These are phyloP conservation scores for Suillus cothurnatus DNA, from an alignment of 768 basidiomycete genomes.

Conservation along the genomic window DNA sequence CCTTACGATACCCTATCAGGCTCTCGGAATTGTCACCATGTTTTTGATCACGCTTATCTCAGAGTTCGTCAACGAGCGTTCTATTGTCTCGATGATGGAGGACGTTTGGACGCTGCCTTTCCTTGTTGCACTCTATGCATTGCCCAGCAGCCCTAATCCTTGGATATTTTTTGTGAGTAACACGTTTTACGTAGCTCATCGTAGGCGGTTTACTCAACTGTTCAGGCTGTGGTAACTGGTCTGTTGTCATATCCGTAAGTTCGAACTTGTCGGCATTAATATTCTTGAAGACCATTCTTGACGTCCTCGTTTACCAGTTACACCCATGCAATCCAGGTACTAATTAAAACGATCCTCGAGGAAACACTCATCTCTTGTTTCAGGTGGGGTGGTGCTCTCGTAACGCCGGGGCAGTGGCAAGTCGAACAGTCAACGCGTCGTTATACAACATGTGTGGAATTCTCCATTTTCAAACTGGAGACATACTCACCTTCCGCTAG, in stretches of 20 bases:
- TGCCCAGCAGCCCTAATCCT: slow-evolving; percentile 48
- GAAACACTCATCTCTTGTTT: background rate
- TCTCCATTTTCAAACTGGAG: background rate
- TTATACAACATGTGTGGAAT: slow-evolving; percentile 53
- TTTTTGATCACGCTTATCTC: slow-evolving; percentile 51
- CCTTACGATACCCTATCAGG: slow-evolving; percentile 57
- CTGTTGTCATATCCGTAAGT: slow-evolving; percentile 48
- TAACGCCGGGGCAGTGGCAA: slow-evolving; percentile 60
- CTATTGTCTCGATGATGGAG: slow-evolving; percentile 53
- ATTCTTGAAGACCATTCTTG: slow-evolving; percentile 15
- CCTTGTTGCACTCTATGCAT: slow-evolving; percentile 53
- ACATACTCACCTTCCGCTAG: slow-evolving; percentile 12
- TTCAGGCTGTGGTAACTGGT: slow-evolving; percentile 44
- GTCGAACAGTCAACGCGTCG: slow-evolving; percentile 60
- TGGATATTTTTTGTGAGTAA: slow-evolving; percentile 54
- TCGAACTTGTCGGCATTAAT: background rate
- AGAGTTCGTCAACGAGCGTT: slow-evolving; percentile 55
- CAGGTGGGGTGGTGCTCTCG: slow-evolving; percentile 61
- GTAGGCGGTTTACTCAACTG: background rate
- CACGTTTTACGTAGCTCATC: background rate
- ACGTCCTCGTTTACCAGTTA: slow-evolving; percentile 30
- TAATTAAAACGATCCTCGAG: background rate
- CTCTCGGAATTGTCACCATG: slow-evolving; percentile 55
- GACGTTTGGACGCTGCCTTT: slow-evolving; percentile 65
- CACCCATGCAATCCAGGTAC: slow-evolving; percentile 51